Evolutionary conservation across 306 rosid species (phyloP).

Genomic region (Rubus parviflorus): DNA sequence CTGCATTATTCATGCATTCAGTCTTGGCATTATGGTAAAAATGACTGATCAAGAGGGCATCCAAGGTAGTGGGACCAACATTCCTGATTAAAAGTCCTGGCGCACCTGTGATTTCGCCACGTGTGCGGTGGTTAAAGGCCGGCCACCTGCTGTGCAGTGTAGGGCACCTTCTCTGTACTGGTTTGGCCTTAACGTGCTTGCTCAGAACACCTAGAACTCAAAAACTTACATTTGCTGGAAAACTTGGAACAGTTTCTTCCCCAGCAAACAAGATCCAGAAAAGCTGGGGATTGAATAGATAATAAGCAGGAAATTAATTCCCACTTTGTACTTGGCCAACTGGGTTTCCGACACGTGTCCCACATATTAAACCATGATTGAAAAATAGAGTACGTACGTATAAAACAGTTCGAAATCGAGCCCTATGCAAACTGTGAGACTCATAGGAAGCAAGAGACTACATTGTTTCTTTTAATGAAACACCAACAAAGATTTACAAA

Average conservation of each 20-base stretch:
- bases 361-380: neutral
- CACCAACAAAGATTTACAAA: constrained; percentile 34
- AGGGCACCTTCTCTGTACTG: neutral
- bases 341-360: constrained; percentile 45
- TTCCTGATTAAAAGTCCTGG: neutral
- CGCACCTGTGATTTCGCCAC: constrained; percentile 17
- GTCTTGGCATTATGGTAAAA: neutral
- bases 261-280: constrained; percentile 26
- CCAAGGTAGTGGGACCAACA: constrained; percentile 23
- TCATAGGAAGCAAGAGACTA: constrained; percentile 29
- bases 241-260: neutral
- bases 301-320: neutral
- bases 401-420: neutral
- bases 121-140: constrained; percentile 20
- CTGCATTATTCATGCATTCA: no score
- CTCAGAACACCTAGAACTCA: neutral
- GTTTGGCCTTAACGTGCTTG: constrained; percentile 14
- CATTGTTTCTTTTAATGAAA: constrained; percentile 63
- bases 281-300: neutral
- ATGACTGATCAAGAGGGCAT: neutral
- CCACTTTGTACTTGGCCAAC: constrained; percentile 9
- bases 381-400: constrained; percentile 10
- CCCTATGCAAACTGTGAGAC: constrained; percentile 13
- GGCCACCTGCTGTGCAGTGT: neutral
- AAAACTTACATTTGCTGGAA: constrained; percentile 7